phyloP scores from a whole-genome alignment of 2,329 filamentous ascomycete genomes.

The Colletotrichum acutatum region DNA sequence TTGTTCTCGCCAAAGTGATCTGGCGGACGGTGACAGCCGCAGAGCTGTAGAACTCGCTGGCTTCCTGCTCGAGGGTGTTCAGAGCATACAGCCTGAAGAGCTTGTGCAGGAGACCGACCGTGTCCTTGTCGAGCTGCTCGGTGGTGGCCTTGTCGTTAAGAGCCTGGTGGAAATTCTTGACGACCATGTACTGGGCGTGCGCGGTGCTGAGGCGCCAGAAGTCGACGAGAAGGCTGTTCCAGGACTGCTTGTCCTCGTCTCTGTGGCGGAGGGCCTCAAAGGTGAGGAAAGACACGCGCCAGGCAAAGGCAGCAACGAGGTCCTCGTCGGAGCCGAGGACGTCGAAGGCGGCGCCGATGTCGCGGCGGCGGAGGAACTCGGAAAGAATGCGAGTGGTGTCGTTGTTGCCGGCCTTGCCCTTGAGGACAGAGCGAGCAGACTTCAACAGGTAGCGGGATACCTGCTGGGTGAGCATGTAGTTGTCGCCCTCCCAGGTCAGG shows the following conservation, averaged over 20 bases:
- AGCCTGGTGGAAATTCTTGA: slow-evolving; percentile 74
- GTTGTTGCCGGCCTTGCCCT: slow-evolving; percentile 68
- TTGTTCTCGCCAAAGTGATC: slow-evolving; percentile 75
- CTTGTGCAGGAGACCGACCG: slow-evolving; percentile 71
- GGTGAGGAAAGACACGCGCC: slow-evolving; percentile 78
- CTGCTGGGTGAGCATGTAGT: slow-evolving; percentile 86
- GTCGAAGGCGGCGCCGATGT: slow-evolving; percentile 80
- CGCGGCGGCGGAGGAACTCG: slow-evolving; percentile 71
- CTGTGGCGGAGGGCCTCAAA: slow-evolving; percentile 81
- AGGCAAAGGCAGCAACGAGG: slow-evolving; percentile 79
- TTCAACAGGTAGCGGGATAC: slow-evolving; percentile 82
- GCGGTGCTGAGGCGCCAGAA: slow-evolving; percentile 82
- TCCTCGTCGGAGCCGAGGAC: slow-evolving; percentile 77
- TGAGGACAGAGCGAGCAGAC: slow-evolving; percentile 76
- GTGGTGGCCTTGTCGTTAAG: slow-evolving; percentile 57
- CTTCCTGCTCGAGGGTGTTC: slow-evolving; percentile 71
- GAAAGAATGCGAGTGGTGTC: slow-evolving; percentile 76
- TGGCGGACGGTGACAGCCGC: slow-evolving; percentile 77
- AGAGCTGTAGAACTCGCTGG: slow-evolving; percentile 78
- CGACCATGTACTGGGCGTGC: slow-evolving; percentile 80
- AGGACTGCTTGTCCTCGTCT: slow-evolving; percentile 79
- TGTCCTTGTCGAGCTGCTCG: slow-evolving; percentile 67
- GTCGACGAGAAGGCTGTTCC: slow-evolving; percentile 82
- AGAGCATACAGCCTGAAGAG: slow-evolving; percentile 85
- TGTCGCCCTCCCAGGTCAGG: slow-evolving; percentile 80